Evolutionary conservation across 2,329 filamentous ascomycete species (phyloP).

Genomic region (Phoma sp.): DNA sequence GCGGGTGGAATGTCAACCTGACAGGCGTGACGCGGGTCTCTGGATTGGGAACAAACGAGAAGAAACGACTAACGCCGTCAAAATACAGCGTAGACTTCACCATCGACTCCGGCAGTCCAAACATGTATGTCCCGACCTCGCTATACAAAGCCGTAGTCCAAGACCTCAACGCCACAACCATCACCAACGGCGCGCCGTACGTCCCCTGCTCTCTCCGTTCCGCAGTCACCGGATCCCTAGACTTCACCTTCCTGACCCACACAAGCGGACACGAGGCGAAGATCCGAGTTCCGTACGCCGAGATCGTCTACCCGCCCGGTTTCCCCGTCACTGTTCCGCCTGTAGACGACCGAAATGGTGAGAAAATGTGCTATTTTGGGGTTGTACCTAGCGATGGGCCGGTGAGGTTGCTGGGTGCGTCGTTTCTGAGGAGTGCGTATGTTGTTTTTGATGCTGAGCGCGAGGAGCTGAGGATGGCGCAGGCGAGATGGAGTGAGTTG

Average conservation of each 20-base stretch:
- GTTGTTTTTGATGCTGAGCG: slow-evolving; percentile 19
- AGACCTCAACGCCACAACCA: slow-evolving; percentile 9
- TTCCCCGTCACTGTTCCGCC: slow-evolving; percentile 19
- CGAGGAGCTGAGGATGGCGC: slow-evolving; percentile 11
- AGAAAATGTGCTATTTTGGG: slow-evolving; percentile 22
- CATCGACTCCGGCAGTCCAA: slow-evolving; percentile 22
- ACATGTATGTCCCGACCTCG: slow-evolving; percentile 23
- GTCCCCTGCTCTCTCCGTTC: slow-evolving; percentile 19
- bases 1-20: slow-evolving; percentile 1
- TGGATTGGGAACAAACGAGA: not conserved
- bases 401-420: slow-evolving; percentile 16
- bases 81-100: slow-evolving; percentile 1
- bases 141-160: slow-evolving; percentile 17
- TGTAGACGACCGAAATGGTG: slow-evolving; percentile 7
- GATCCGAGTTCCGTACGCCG: slow-evolving; percentile 16
- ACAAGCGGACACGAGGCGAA: not conserved
- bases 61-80: not conserved
- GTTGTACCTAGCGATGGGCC: slow-evolving; percentile 41
- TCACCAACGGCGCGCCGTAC: slow-evolving; percentile 13
- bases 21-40: not conserved
- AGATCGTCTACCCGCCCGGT: slow-evolving; percentile 22
- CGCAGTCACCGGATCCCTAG: not conserved
- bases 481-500: slow-evolving; percentile 1
- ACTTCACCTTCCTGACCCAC: not conserved
- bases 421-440: slow-evolving; percentile 20